phyloP scores from a whole-genome alignment of 345 rosid genomes.

The Corymbia maculata region DNA sequence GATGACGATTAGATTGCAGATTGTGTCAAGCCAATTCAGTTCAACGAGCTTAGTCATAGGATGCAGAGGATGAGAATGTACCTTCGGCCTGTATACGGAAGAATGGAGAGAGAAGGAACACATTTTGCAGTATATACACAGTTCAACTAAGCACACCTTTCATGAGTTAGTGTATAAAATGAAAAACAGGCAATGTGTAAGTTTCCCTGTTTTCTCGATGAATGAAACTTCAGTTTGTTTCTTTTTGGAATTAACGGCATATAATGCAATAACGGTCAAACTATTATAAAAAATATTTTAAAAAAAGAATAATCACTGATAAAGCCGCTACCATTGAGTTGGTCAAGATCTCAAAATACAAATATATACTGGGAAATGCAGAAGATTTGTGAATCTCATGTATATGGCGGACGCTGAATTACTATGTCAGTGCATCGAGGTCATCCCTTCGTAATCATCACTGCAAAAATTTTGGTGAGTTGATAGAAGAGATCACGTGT shows the following conservation, averaged over 20 bases:
- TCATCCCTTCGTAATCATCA: background rate
- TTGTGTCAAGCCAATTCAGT: background rate
- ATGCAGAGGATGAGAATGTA: background rate
- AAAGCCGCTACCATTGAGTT: background rate
- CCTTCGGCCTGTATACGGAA: background rate
- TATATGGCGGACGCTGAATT: background rate
- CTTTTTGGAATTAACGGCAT: background rate
- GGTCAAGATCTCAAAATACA: background rate
- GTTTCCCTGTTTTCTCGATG: background rate
- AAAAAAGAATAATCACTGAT: background rate
- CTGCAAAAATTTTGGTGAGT: too few relatives aligned
- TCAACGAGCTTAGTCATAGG: background rate
- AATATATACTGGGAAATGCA: background rate
- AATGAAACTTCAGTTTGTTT: background rate
- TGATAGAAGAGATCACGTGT: background rate
- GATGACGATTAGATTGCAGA: slow-evolving; percentile 63
- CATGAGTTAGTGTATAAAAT: background rate
- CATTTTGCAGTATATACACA: background rate
- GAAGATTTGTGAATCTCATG: background rate
- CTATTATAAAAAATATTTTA: background rate
- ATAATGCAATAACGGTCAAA: background rate
- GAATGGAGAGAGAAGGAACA: background rate
- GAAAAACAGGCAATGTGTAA: background rate
- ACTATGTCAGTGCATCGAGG: background rate
- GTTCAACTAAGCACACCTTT: background rate